Base-by-base conservation (phyloP, 345 rosid genomes). In the Rhodamnia rubescens region DNA sequence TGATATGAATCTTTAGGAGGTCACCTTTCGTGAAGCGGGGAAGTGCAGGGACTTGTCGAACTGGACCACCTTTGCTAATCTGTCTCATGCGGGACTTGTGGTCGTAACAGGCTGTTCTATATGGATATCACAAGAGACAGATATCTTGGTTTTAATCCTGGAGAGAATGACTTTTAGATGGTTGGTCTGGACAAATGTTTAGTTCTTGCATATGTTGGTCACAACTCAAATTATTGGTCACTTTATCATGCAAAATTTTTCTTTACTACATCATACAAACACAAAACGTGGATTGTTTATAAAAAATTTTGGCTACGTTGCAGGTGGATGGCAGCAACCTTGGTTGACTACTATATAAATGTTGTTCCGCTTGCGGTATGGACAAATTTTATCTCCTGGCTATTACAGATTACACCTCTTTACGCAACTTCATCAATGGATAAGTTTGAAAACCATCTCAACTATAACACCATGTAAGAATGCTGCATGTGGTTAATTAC, bases 301-400 rank as follows among this genome's bases (percentile, higher is more conserved):
- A 32, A 16, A 4, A 32, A 16, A 4, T 9, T 69, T 16, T 5
- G 6, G 0, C 75, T 24, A 5, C 16, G 9, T 86, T 90, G 61
- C 91, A 96, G 99, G 89, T 96, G 99, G 99, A 92, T 93, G 93
- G 81, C 59, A 20, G 95, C 96, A 50, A 92, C 96, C 78, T 74
- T 96, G 87, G 84, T 96, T 24, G 99, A 96, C 92, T 94, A 89
- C 91, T 96, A 90, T 82, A 92, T 93, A 82, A 91, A 93, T 50
- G 26, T 92, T 16, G 89, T 90, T 2, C 92, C 96, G 83, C 74
- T 96, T 15, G 96, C 86, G 91, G 99, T 96, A 91, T 56, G 86
- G 20, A 12, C 83, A 59, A 84, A 47, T 80, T 87, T 13, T 13
- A n/a, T 58, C 18, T 61, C 47, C 18, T 1, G 7, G 78, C 44